phyloP scores from a whole-genome alignment of 2,329 filamentous ascomycete genomes.

The Colletotrichum sidae region DNA sequence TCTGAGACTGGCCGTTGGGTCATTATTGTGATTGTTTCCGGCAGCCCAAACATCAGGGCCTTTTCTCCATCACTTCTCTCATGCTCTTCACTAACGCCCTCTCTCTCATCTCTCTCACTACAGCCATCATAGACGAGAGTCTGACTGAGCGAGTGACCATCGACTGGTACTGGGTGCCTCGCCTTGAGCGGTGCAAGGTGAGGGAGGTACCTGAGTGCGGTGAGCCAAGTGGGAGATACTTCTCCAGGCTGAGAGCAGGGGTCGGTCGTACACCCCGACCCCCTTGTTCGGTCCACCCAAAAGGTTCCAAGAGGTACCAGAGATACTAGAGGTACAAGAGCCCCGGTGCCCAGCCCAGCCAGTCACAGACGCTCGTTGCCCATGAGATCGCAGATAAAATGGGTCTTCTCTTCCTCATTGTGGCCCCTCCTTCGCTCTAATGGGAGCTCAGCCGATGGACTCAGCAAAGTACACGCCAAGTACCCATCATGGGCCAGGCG shows the following conservation, averaged over 20 bases:
- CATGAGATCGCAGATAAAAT: slow-evolving; percentile 28
- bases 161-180: slow-evolving; percentile 23
- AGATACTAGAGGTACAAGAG: slow-evolving; percentile 19
- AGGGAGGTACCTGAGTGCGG: not conserved
- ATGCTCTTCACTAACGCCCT: too few relatives aligned
- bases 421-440: slow-evolving; percentile 23
- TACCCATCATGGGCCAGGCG: slow-evolving; percentile 32
- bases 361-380: slow-evolving; percentile 31
- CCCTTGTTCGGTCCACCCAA: slow-evolving; percentile 23
- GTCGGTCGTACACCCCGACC: slow-evolving; percentile 17
- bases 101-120: too few relatives aligned
- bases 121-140: not conserved
- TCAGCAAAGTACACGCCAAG: slow-evolving; percentile 35
- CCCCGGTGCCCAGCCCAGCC: slow-evolving; percentile 24
- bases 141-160: not conserved
- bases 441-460: slow-evolving; percentile 35
- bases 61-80: too few relatives aligned
- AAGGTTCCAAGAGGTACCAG: slow-evolving; percentile 29
- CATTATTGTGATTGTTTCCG: slow-evolving; percentile 3
- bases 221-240: too few relatives aligned
- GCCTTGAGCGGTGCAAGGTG: not conserved
- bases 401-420: slow-evolving; percentile 31
- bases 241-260: not conserved
- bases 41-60: not conserved
- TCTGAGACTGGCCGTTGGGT: slow-evolving; percentile 5